Conservation (phyloP, 495 filamentous ascomycete species). For the Hypoxylon subgilvum region DNA sequence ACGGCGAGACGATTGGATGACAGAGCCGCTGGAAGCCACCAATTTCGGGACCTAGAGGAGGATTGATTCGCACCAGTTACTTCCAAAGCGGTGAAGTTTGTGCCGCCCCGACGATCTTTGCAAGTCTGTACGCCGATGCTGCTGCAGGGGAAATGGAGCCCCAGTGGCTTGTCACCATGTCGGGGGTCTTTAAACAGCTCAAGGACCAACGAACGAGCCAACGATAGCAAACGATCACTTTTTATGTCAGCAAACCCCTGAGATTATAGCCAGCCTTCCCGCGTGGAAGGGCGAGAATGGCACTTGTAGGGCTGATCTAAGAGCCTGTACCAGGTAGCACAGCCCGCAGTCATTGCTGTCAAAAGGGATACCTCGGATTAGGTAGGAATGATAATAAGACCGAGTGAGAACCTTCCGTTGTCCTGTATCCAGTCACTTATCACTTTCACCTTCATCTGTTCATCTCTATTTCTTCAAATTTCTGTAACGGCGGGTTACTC, state of each 20-base stretch:
- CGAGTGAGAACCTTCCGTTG: conserved; percentile 2
- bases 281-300: conserved; percentile 4
- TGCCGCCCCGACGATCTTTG: conserved; percentile 16
- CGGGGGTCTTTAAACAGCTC: not conserved
- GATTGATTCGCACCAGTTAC: conserved; percentile 15
- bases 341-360: not conserved
- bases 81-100: conserved; percentile 8
- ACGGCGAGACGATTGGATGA: conserved; percentile 9
- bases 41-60: not conserved
- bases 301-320: conserved; percentile 10
- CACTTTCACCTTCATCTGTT: not conserved
- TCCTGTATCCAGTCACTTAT: not conserved
- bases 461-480: not conserved
- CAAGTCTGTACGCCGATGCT: not conserved
- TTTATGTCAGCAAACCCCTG: conserved; percentile 9
- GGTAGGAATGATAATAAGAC: conserved; percentile 23
- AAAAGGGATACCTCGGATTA: conserved; percentile 2
- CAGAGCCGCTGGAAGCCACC: not conserved
- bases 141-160: conserved; percentile 19
- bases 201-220: conserved; percentile 1
- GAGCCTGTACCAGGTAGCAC: not conserved
- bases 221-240: conserved; percentile 1
- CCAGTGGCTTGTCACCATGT: conserved; percentile 3
- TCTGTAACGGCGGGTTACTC: not conserved
- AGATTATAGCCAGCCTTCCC: conserved; percentile 8